These are phyloP conservation scores for Calonectria leucothoes DNA, from an alignment of 2,329 filamentous ascomycete genomes.

Conservation along the genomic window DNA sequence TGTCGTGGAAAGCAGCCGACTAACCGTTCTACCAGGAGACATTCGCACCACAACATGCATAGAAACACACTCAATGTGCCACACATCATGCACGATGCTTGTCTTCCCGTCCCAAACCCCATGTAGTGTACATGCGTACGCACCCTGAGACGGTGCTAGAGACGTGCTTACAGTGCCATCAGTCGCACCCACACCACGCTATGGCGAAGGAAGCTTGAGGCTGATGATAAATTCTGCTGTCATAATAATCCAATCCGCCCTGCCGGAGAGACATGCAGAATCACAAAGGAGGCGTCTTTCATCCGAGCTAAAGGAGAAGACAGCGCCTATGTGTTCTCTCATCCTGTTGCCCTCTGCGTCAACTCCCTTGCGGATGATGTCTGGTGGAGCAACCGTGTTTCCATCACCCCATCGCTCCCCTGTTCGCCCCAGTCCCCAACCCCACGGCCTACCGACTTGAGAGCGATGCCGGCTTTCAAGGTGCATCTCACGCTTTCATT, in stretches of 20 bases:
- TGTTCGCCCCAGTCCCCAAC: background rate
- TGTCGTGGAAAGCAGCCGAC: background rate
- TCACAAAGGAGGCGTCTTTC: constrained; percentile 1
- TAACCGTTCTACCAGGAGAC: background rate
- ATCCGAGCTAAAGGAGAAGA: background rate
- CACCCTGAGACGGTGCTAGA: background rate
- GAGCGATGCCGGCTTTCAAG: background rate
- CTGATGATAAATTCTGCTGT: background rate
- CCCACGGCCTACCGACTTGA: background rate
- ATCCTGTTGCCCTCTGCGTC: background rate
- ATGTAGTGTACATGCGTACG: background rate
- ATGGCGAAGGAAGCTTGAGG: background rate
- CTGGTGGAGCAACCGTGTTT: background rate
- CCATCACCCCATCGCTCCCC: constrained; percentile 11
- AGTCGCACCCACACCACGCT: background rate
- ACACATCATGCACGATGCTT: constrained; percentile 6
- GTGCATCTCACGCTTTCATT: background rate
- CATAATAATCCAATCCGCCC: background rate
- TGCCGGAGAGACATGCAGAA: background rate
- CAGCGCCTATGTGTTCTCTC: too few species aligned
- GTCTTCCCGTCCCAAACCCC: background rate
- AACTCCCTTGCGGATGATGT: background rate
- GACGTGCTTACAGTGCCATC: background rate
- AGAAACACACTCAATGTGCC: background rate
- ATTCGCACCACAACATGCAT: constrained; percentile 3